Percentiles rank a stretch among this genome's conserved stretches.
These are phyloP conservation scores for Phytopythium boreale DNA, from an alignment of 352 stramenopile genomes.

Conservation along the genomic window DNA sequence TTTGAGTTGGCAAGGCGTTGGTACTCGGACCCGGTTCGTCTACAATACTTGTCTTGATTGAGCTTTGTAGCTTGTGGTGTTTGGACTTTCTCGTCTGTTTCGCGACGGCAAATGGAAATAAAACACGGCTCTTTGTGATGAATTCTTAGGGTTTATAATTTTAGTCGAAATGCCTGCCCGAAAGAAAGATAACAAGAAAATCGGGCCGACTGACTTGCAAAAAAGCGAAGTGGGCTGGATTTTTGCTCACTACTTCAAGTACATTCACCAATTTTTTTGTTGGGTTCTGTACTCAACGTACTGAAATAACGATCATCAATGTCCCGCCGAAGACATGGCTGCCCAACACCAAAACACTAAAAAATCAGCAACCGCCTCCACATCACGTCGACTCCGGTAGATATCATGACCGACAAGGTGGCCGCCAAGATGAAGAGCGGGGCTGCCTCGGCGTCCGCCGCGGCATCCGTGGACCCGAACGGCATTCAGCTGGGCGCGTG, in stretches of 20 bases:
- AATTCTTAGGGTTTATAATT: too few relatives aligned
- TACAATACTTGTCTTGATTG: background rate
- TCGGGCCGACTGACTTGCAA: too few relatives aligned
- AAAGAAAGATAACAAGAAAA: too few relatives aligned
- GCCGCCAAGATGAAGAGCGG: background rate
- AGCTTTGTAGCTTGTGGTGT: background rate
- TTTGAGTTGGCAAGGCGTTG: conserved; percentile 1
- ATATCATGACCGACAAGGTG: background rate
- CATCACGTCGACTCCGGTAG: too few relatives aligned
- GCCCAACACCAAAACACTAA: too few relatives aligned
- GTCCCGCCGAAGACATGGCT: too few relatives aligned
- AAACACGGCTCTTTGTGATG: background rate
- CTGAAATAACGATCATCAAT: too few relatives aligned
- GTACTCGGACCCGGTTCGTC: background rate
- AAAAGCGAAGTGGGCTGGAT: too few relatives aligned
- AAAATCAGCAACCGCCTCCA: background rate
- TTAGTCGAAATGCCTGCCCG: too few relatives aligned
- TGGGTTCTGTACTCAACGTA: too few relatives aligned
- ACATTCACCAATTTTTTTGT: too few relatives aligned
- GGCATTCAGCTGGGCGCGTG: conserved; percentile 22
- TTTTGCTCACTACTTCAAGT: too few relatives aligned
- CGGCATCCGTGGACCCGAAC: conserved; percentile 18
- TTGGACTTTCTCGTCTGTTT: background rate
- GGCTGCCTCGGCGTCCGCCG: background rate
- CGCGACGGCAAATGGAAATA: background rate